Evolutionary conservation across 2,329 filamentous ascomycete genomes (phyloP).

Genomic region (Daldinia sp.): DNA sequence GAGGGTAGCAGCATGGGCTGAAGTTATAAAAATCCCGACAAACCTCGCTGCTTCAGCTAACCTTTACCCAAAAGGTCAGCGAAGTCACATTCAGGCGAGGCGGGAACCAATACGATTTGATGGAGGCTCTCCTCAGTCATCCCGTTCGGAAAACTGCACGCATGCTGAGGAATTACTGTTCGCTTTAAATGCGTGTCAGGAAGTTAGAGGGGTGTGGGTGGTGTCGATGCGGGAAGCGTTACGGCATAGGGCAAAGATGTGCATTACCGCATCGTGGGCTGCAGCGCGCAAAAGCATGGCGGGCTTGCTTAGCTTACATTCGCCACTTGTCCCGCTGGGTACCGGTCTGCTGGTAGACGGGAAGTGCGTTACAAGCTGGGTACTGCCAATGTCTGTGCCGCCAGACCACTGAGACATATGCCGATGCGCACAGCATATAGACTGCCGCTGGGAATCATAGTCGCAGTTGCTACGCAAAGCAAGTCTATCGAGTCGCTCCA

Average conservation of each 20-base stretch:
- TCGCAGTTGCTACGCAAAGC: neutral
- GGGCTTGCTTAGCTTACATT: conserved; percentile 13
- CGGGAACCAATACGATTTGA: conserved; percentile 7
- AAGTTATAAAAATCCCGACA: neutral
- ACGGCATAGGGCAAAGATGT: conserved; percentile 32
- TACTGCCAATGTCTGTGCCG: conserved; percentile 5
- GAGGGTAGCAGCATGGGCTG: neutral
- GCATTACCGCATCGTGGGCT: conserved; percentile 23
- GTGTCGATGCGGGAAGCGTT: conserved; percentile 20
- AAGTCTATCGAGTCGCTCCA: neutral
- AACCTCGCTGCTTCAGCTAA: neutral
- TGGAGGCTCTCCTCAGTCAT: conserved; percentile 3
- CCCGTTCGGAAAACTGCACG: neutral
- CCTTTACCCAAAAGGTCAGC: conserved; percentile 8
- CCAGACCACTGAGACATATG: conserved; percentile 9
- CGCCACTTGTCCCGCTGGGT: conserved; percentile 9
- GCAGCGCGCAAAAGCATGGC: conserved; percentile 11
- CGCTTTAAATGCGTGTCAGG: conserved; percentile 29
- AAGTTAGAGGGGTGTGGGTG: neutral
- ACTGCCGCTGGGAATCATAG: neutral
- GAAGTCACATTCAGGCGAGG: conserved; percentile 14
- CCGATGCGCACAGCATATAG: neutral
- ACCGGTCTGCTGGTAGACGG: conserved; percentile 5
- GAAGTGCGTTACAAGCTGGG: conserved; percentile 8
- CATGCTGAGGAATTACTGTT: conserved; percentile 14